Evolutionary conservation across 306 rosid species (phyloP), one percentile per base, ranked within the genome.

Genomic region (Adenanthera pavonina): DNA sequence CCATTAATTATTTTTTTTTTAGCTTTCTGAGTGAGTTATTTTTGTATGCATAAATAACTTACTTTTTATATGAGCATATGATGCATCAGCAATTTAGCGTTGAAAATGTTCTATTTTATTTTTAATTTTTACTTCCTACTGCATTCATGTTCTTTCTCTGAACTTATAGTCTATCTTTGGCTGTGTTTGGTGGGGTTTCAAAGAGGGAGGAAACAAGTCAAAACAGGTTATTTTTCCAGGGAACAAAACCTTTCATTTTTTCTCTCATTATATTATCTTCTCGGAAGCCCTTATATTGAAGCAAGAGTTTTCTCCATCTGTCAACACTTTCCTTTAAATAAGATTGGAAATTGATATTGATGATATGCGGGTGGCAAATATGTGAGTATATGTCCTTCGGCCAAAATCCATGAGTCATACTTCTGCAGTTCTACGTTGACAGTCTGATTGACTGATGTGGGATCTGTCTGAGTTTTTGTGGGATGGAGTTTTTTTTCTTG

Each of bases 101-200:
- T 52, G 56, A 71, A 77, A 71, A 52, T 30, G 25, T 16, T 82
- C 71, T 25, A 49, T 64, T 9, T 64, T 3, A 76, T 57, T 34
- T 35, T 68, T 12, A 4, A 9, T 64, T 70, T 49, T 49, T 56
- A 59, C 74, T 76, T 12, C 14, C n/a, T 59, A 30, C 69, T 62
- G 69, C 41, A 41, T 60, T 30, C 56, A 56, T 69, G 60, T 30
- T 33, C 33, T 56, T 59, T 44, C 10, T 69, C 33, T 20, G 46
- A 70, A 70, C 75, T 15, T 34, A 9, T 12, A 64, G 19, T 67
- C 44, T 72, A 65, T 33, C 25, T 70, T 71, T 72, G 53, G 48
- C 11, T 20, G 40, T 12, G 47, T 11, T 49, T 49, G 53, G 72
- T 35, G 19, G 69, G 19, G 69, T 33, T 34, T 64, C 19, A 12